These are phyloP conservation scores for Cercospora sp. DNA, from an alignment of 2,329 filamentous ascomycete species.

Conservation along the genomic window DNA sequence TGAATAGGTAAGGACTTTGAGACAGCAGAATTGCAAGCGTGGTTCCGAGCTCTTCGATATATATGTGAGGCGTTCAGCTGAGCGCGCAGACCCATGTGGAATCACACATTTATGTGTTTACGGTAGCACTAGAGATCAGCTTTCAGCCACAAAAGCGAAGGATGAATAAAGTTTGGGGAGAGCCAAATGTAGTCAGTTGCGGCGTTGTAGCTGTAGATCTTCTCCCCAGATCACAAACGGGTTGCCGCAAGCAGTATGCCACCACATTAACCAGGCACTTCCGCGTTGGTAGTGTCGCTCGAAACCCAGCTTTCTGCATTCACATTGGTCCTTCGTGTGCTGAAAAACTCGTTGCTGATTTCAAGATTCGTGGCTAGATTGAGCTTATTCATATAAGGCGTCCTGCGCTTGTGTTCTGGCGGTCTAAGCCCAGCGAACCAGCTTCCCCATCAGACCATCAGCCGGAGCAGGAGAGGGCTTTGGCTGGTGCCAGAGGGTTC, in stretches of 20 bases:
- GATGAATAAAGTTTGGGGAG: neutral
- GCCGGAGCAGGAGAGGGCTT: neutral
- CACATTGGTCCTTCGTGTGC: neutral
- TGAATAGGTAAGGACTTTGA: neutral
- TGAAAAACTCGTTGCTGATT: neutral
- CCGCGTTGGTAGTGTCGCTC: neutral
- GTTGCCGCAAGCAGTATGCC: neutral
- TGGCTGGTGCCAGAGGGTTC: neutral
- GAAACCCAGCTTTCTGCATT: neutral
- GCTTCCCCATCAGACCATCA: neutral
- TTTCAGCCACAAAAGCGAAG: neutral
- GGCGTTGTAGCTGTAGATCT: neutral
- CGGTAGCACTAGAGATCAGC: neutral
- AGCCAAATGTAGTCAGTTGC: neutral
- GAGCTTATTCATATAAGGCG: neutral
- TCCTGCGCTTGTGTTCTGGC: neutral
- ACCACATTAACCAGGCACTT: neutral
- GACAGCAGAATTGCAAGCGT: neutral
- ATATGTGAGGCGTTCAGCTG: neutral
- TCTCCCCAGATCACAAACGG: neutral
- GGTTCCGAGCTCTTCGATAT: neutral
- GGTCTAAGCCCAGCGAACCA: neutral
- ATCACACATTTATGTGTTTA: neutral
- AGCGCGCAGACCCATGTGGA: neutral
- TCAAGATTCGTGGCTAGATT: neutral